These are phyloP conservation scores for Yamadazyma membranifaciens DNA, from an alignment of 1,139 yeast genomes.

Conservation along the genomic window DNA sequence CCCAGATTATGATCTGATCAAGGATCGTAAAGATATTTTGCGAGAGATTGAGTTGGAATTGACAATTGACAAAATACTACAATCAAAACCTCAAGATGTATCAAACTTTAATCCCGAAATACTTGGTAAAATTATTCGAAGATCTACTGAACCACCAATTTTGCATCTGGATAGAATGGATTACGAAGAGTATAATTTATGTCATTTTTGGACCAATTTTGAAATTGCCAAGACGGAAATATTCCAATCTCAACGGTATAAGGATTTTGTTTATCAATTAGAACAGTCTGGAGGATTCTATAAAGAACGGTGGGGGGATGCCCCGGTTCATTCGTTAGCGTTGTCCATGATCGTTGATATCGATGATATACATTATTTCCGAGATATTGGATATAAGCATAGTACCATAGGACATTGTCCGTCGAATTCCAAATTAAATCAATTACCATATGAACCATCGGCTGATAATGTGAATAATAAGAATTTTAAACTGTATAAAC, in stretches of 20 bases:
- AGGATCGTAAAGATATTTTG: constrained; percentile 20
- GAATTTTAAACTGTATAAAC: constrained; percentile 31
- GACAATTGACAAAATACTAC: constrained; percentile 24
- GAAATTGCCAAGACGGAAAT: constrained; percentile 82
- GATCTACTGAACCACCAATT: constrained; percentile 27
- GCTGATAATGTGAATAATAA: constrained; percentile 13
- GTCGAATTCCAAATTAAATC: constrained; percentile 50
- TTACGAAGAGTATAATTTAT: constrained; percentile 68
- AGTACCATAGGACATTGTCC: constrained; percentile 85
- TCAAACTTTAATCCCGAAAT: constrained; percentile 25
- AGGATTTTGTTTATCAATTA: constrained; percentile 61
- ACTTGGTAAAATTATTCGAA: constrained; percentile 24
- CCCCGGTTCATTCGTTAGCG: constrained; percentile 86
- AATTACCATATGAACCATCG: constrained; percentile 42
- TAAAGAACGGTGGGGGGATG: constrained; percentile 94
- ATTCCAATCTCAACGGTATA: constrained; percentile 63
- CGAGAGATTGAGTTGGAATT: constrained; percentile 28
- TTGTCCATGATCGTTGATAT: constrained; percentile 68
- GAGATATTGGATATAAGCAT: constrained; percentile 88
- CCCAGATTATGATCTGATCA: constrained; percentile 20
- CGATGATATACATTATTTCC: constrained; percentile 76
- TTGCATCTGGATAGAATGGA: constrained; percentile 55
- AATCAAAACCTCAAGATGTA: constrained; percentile 11
- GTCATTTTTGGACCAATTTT: constrained; percentile 94
- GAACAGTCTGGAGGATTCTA: constrained; percentile 80